Conservation (phyloP, 139 green algal species). For the Closterium sp. region DNA sequence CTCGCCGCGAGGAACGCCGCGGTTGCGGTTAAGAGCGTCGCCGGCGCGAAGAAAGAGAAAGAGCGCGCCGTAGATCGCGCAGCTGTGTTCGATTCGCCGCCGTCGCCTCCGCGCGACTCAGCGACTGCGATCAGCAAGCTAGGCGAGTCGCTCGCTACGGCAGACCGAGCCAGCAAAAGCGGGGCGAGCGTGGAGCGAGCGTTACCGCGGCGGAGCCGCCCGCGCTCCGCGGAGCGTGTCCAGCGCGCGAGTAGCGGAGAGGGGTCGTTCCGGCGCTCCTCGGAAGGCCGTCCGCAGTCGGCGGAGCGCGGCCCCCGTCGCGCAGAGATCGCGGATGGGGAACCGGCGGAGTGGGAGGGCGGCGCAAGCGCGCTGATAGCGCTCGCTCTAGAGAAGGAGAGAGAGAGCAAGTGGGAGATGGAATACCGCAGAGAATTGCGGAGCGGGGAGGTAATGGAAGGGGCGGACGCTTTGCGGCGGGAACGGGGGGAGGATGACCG, state of each 20-base stretch:
- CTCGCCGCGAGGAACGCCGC: background rate
- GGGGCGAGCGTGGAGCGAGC: too few relatives aligned
- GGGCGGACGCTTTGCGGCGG: background rate
- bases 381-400: background rate
- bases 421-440: background rate
- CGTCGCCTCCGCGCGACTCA: background rate
- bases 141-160: background rate
- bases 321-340: background rate
- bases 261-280: background rate
- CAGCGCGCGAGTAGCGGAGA: too few relatives aligned
- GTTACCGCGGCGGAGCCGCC: background rate
- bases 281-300: background rate
- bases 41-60: background rate
- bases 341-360: background rate
- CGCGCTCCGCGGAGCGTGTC: background rate
- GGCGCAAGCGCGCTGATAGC: background rate
- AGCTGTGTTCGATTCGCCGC: background rate
- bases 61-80: background rate
- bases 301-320: background rate
- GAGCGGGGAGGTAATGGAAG: background rate
- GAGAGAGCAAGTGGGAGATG: background rate
- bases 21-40: background rate
- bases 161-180: background rate
- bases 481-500: background rate
- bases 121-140: background rate